phyloP scores from a whole-genome alignment of 176 grass and related monocot genomes.

The Rhynchospora breviuscula region DNA sequence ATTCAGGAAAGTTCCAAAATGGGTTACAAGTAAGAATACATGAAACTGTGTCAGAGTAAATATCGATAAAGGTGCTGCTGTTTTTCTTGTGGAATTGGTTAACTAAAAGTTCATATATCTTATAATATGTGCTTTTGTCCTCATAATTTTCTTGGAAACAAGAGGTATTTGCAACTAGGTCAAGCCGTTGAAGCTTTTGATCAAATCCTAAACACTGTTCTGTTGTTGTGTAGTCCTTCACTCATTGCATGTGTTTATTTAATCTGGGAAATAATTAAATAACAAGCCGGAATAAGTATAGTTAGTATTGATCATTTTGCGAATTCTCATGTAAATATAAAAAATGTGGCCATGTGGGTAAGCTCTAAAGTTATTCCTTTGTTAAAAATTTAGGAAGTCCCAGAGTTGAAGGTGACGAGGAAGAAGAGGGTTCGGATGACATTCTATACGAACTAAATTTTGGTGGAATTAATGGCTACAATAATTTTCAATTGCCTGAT shows the following conservation, averaged over 20 bases:
- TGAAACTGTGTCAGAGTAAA: background rate
- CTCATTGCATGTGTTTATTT: background rate
- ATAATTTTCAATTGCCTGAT: background rate
- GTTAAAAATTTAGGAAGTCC: conserved; percentile 30
- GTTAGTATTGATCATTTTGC: background rate
- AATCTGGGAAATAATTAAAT: background rate
- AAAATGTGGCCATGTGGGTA: background rate
- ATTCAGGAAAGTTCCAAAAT: background rate
- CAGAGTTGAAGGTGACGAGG: conserved; percentile 44
- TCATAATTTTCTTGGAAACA: background rate
- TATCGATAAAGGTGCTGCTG: background rate
- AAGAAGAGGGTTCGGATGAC: conserved; percentile 49
- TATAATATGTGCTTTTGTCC: background rate
- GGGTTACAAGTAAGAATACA: background rate
- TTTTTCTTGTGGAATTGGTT: background rate
- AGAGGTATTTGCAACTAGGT: background rate
- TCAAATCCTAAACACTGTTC: background rate
- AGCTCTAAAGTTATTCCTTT: background rate
- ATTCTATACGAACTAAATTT: conserved; percentile 40
- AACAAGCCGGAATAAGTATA: background rate
- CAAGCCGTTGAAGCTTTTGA: background rate
- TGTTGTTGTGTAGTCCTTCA: background rate
- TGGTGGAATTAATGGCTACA: conserved; percentile 15
- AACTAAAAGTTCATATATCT: background rate
- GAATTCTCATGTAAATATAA: background rate